Evolutionary conservation across 805 yeast species (phyloP).

Genomic region (Clavispora santaluciae): DNA sequence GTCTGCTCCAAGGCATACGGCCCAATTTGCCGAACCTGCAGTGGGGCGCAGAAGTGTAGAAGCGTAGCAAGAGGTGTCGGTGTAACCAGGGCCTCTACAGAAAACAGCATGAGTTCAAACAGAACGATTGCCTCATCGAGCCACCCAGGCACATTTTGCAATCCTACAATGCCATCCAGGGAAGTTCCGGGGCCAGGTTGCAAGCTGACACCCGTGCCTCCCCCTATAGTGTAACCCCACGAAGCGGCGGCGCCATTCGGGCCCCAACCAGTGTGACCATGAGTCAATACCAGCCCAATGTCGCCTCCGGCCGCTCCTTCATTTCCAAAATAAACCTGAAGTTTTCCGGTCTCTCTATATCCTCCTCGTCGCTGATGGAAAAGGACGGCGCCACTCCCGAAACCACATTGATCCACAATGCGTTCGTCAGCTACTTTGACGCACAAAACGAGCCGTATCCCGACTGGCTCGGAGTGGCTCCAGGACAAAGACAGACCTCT

Average conservation of each 20-base stretch:
- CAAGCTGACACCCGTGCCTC: constrained; percentile 2
- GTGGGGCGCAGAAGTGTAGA: no score
- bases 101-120: no score
- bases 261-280: constrained; percentile 3
- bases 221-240: not conserved
- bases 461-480: constrained; percentile 35
- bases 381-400: constrained; percentile 35
- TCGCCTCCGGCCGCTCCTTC: constrained; percentile 23
- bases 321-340: constrained; percentile 34
- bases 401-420: constrained; percentile 40
- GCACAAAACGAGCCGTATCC: constrained; percentile 31
- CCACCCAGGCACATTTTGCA: no score
- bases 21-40: no score
- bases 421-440: constrained; percentile 38
- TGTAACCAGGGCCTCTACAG: no score
- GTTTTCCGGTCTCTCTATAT: constrained; percentile 32
- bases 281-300: constrained; percentile 21
- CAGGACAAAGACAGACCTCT: not conserved
- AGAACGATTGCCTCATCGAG: no score
- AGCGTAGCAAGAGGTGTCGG: no score
- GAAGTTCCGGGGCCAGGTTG: no score
- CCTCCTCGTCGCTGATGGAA: constrained; percentile 20
- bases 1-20: no score
- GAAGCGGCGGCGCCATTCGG: not conserved
- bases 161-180: no score